These are phyloP conservation scores for Stagonosporopsis vannaccii DNA, from an alignment of 2,329 filamentous ascomycete species.

Conservation along the genomic window DNA sequence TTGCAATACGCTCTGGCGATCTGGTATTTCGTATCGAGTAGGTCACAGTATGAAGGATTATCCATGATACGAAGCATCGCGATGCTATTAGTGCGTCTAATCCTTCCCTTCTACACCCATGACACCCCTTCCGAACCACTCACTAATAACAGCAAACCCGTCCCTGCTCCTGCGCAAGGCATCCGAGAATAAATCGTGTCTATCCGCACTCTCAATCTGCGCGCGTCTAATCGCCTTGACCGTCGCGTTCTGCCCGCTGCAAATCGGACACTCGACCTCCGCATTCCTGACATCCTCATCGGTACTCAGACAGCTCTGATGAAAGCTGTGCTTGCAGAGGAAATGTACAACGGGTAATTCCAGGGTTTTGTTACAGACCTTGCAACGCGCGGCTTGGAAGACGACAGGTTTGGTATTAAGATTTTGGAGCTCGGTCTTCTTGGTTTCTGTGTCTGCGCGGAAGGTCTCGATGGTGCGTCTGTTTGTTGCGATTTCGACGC, in stretches of 20 bases:
- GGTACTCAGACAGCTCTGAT: constrained; percentile 83
- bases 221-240: constrained; percentile 85
- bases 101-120: constrained; percentile 66
- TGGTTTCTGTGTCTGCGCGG: constrained; percentile 80
- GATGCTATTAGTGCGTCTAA: constrained; percentile 14
- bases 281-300: constrained; percentile 66
- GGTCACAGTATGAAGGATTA: not conserved
- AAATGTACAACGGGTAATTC: constrained; percentile 95
- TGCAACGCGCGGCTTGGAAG: constrained; percentile 90
- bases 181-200: constrained; percentile 87
- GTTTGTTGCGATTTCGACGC: constrained; percentile 85
- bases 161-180: constrained; percentile 80
- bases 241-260: constrained; percentile 82
- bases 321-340: constrained; percentile 95
- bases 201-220: constrained; percentile 84
- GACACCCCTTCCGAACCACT: constrained; percentile 94
- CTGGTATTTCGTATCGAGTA: too few relatives aligned
- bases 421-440: constrained; percentile 78
- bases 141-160: constrained; percentile 86
- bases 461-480: constrained; percentile 83
- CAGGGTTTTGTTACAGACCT: constrained; percentile 77
- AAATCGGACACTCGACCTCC: constrained; percentile 83
- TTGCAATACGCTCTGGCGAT: not conserved
- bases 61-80: not conserved
- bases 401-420: constrained; percentile 81